Percentiles rank a stretch among this genome's conserved stretches.
These are phyloP conservation scores for Microcos paniculata DNA, from an alignment of 345 rosid species.

Conservation along the genomic window DNA sequence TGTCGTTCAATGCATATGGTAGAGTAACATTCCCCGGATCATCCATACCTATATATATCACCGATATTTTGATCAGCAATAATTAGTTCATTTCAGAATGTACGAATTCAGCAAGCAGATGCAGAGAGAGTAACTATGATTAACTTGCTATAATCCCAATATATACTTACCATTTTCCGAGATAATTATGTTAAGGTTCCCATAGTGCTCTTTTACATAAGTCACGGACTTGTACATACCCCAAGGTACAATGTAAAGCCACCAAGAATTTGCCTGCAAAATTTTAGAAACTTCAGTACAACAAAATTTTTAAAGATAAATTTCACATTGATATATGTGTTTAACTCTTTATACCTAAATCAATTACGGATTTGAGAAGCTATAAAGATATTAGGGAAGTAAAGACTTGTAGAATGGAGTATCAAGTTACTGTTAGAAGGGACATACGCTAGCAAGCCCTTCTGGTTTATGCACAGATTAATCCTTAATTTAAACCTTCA, in stretches of 20 bases:
- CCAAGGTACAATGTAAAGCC: constrained; percentile 76
- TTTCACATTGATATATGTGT: background rate
- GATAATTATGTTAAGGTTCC: constrained; percentile 40
- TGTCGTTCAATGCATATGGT: constrained; percentile 39
- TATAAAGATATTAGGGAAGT: background rate
- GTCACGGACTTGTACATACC: constrained; percentile 50
- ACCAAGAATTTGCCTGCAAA: constrained; percentile 51
- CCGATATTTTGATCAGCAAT: background rate
- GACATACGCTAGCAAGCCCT: background rate
- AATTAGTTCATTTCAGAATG: background rate
- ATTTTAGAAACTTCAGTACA: background rate
- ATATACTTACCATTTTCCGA: constrained; percentile 53
- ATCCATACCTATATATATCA: constrained; percentile 49
- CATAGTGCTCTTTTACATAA: constrained; percentile 56
- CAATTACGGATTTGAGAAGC: background rate
- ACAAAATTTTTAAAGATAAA: background rate
- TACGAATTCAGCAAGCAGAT: background rate
- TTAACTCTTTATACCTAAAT: background rate
- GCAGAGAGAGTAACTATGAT: background rate
- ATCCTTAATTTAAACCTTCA: background rate
- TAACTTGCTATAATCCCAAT: background rate
- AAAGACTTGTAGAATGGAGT: background rate
- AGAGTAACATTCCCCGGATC: constrained; percentile 44
- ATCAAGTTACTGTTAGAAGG: background rate
- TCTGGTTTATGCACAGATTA: background rate